A percentile compares a stretch with the other conserved stretches of the same genome.
phyloP scores from a whole-genome alignment of 208 protist genomes.

The Acanthamoeba castellanii region DNA sequence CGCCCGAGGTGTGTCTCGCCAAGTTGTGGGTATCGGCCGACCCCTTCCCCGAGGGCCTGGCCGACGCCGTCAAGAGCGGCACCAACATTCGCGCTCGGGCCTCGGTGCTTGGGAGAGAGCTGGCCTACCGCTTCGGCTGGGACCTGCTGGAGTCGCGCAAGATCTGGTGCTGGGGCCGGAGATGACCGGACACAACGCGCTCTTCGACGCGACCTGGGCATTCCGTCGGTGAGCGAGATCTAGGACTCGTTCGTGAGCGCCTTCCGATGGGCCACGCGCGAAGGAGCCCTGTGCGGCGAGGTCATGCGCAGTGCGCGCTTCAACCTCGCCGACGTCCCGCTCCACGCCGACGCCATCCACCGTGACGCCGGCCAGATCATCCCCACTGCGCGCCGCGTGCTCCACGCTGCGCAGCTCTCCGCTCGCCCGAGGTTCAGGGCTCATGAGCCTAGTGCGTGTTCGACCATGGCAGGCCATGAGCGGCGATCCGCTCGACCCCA shows the following conservation, averaged over 20 bases:
- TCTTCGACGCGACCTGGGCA: slow-evolving; percentile 98
- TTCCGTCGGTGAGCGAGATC: slow-evolving; percentile 99
- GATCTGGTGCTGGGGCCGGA: slow-evolving; percentile 99
- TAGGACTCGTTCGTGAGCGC: slow-evolving; percentile 97
- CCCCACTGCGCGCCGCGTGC: slow-evolving; percentile 95
- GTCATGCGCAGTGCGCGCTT: slow-evolving; percentile 97
- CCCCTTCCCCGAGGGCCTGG: slow-evolving; percentile 94
- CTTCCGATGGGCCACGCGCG: slow-evolving; percentile 96
- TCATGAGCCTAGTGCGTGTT: slow-evolving; percentile 97
- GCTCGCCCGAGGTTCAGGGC: slow-evolving; percentile 93
- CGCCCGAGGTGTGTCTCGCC: slow-evolving; percentile 88
- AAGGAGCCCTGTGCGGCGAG: slow-evolving; percentile 97
- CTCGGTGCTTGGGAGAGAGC: too few relatives aligned
- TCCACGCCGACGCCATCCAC: slow-evolving; percentile 99
- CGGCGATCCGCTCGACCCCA: slow-evolving; percentile 92
- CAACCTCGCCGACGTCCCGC: slow-evolving; percentile 97
- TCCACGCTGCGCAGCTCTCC: slow-evolving; percentile 96
- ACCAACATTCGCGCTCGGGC: slow-evolving; percentile 92
- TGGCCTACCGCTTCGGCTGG: slow-evolving; percentile 95
- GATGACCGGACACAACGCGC: slow-evolving; percentile 96
- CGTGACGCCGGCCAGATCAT: slow-evolving; percentile 99
- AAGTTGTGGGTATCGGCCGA: slow-evolving; percentile 97
- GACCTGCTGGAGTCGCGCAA: slow-evolving; percentile 95
- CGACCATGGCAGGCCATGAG: slow-evolving; percentile 97
- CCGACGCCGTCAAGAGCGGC: slow-evolving; percentile 95